Base-by-base conservation (phyloP, 371 early-diverging fungal species). In the Entomophthora muscae region DNA sequence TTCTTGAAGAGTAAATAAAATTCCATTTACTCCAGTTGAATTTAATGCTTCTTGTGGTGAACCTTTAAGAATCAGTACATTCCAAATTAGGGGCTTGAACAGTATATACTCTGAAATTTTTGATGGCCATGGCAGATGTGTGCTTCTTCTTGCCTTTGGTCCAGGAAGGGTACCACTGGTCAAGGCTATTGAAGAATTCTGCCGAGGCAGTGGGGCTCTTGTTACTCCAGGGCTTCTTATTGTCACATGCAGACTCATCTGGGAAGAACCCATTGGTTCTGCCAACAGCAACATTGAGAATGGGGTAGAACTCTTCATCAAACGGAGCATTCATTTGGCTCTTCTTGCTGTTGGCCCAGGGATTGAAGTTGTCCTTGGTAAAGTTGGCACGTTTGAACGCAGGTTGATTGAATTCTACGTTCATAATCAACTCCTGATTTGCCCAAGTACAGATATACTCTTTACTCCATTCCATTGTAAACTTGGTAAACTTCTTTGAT, bases 251-350 rank as follows among this genome's bases (percentile, higher is more conserved):
- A 1, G 66, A 61, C 1, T 67, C 67, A 57, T 84, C 83, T 31
- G 82, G 81, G 72, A 80, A 86, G 64, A 74, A 84, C 0, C 78
- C 83, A 57, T 76, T 76, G 2, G 77, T 76, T 10, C 84, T 84
- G 28, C 83, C 84, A 1, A 83, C 84, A 7, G 86, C 85, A 2
- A 86, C 78, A 64, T 86, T 84, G 63, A 86, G 64, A 29, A 83
- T 77, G 57, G 81, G 33, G 60, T 78, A 79, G 56, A 83, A 81
- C 55, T 80, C 81, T 67, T 80, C 75, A 63, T 84, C 82, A 66
- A 84, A 84, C 0, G 83, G 83, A 5, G 84, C 79, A 3, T 74
- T 64, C n/a, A n/a, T n/a, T n/a, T n/a, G n/a, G n/a, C n/a, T n/a
- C 26, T 76, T 75, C n/a, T 75, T 74, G 1, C 27, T 5, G 28